Conservation (phyloP, 169 alveolate genomes). For the Plasmodium vivax region DNA sequence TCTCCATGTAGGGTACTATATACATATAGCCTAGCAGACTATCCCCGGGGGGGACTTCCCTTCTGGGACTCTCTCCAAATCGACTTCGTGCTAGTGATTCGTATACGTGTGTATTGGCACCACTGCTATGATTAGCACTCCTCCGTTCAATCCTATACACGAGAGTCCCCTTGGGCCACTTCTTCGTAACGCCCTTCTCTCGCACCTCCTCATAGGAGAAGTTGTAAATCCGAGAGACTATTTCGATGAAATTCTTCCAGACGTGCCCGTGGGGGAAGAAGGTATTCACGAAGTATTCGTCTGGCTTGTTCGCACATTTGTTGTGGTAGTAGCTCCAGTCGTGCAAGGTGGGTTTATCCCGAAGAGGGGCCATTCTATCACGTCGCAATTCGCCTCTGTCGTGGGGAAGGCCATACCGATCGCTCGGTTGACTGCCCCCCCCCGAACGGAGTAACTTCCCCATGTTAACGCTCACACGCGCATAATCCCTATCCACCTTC, state of each 20-base stretch:
- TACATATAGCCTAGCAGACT: conserved; percentile 49
- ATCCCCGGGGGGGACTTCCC: background rate
- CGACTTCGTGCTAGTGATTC: background rate
- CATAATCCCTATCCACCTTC: conserved; percentile 30
- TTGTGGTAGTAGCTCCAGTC: conserved; percentile 64
- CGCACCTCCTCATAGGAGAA: conserved; percentile 26
- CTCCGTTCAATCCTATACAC: conserved; percentile 8
- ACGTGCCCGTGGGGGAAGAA: conserved; percentile 43
- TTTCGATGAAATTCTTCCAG: conserved; percentile 15
- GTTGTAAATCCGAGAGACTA: conserved; percentile 33
- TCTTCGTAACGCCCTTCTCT: background rate
- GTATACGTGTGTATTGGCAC: background rate
- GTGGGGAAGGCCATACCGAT: background rate
- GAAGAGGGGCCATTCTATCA: background rate
- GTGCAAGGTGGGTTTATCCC: background rate
- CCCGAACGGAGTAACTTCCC: background rate
- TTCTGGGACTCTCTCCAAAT: background rate
- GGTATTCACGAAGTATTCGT: conserved; percentile 43
- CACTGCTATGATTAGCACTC: background rate
- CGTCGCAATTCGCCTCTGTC: background rate
- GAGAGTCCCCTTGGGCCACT: conserved; percentile 21
- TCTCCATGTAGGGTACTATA: conserved; percentile 56
- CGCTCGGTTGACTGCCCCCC: background rate
- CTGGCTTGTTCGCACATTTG: conserved; percentile 24
- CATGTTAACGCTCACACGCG: background rate